Percentiles rank a stretch among this genome's conserved stretches.
phyloP scores from a whole-genome alignment of 2,329 filamentous ascomycete genomes.

The Trichoderma atrobrunneum region DNA sequence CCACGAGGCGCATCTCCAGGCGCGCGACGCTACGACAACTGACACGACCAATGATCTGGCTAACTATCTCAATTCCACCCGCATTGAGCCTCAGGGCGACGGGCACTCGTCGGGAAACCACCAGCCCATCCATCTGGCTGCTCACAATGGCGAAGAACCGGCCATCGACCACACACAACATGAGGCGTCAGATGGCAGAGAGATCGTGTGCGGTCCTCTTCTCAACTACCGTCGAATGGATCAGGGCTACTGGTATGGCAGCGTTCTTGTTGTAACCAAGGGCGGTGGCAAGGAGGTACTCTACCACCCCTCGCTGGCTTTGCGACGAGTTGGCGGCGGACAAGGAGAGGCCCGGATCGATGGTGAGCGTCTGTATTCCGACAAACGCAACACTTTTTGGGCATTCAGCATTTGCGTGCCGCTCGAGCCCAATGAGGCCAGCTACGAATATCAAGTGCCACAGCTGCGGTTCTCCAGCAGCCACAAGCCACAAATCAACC shows the following conservation, averaged over 20 bases:
- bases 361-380: constrained; percentile 59
- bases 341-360: constrained; percentile 31
- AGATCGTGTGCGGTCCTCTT: constrained; percentile 69
- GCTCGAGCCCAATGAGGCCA: constrained; percentile 65
- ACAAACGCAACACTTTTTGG: constrained; percentile 81
- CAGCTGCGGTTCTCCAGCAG: constrained; percentile 60
- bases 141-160: constrained; percentile 28
- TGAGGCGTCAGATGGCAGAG: constrained; percentile 45
- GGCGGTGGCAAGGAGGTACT: constrained; percentile 63
- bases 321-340: constrained; percentile 42
- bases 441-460: constrained; percentile 75
- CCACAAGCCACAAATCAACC: constrained; percentile 58
- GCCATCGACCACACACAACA: constrained; percentile 16
- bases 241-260: constrained; percentile 74
- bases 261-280: constrained; percentile 76
- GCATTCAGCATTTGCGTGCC: constrained; percentile 80
- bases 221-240: constrained; percentile 77
- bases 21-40: constrained; percentile 30
- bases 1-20: constrained; percentile 39
- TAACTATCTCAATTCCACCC: constrained; percentile 54
- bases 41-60: constrained; percentile 51
- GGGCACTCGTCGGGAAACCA: constrained; percentile 36
- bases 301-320: constrained; percentile 55
- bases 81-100: constrained; percentile 44
- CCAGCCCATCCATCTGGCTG: constrained; percentile 50